Conservation (phyloP, 805 yeast genomes). For the Suhomyces xylopsoci region DNA sequence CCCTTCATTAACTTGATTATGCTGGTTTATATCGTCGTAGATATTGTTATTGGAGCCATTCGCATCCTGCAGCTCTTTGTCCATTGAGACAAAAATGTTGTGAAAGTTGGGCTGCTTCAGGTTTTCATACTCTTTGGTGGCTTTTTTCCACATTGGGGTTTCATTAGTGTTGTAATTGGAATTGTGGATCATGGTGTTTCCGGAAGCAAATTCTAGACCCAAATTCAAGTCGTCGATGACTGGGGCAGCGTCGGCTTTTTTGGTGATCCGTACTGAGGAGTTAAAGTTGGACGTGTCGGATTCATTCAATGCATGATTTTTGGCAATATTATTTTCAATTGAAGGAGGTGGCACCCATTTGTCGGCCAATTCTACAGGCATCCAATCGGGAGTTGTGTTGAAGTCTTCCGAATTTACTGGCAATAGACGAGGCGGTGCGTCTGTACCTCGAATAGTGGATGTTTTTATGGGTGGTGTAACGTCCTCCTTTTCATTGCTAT, state of each 20-base stretch:
- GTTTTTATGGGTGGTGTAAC: constrained; percentile 19
- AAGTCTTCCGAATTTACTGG: constrained; percentile 2
- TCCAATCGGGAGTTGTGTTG: constrained; percentile 38
- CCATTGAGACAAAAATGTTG: constrained; percentile 27
- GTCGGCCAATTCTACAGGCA: constrained; percentile 38
- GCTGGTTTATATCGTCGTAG: not conserved
- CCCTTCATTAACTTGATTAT: not conserved
- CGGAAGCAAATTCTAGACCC: constrained; percentile 20
- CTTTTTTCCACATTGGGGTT: constrained; percentile 38
- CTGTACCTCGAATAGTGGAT: constrained; percentile 18
- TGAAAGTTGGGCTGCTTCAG: constrained; percentile 28
- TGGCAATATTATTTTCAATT: not conserved
- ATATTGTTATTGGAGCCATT: not conserved
- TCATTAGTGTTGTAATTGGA: constrained; percentile 13
- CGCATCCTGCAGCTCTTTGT: constrained; percentile 9
- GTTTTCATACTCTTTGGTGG: constrained; percentile 25
- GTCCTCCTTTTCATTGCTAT: constrained; percentile 2
- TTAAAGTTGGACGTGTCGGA: constrained; percentile 13
- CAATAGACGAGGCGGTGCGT: not conserved
- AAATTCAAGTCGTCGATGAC: constrained; percentile 10
- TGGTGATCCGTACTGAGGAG: constrained; percentile 25
- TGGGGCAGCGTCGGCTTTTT: constrained; percentile 3
- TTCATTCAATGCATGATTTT: not conserved
- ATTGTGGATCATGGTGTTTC: constrained; percentile 35
- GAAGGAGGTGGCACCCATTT: constrained; percentile 26